Base-by-base conservation (phyloP, 2,329 filamentous ascomycete species). In the Epicoccum sorghinum region DNA sequence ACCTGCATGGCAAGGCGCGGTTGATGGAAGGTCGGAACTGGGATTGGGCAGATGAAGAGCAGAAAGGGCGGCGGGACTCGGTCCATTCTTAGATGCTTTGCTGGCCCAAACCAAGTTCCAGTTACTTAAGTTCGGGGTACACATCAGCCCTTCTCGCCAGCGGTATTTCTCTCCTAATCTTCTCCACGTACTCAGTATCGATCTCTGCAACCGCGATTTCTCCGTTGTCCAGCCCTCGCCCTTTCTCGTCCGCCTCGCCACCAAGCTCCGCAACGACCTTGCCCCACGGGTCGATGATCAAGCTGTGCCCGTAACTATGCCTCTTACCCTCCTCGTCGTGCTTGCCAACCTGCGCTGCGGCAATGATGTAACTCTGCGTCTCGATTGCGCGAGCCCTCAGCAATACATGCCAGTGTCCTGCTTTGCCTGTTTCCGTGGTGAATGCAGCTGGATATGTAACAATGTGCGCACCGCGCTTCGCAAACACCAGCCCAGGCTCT, bases 361-460 rank as follows among this genome's bases (percentile, higher is more conserved):
- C 93, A 57, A 97, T 79, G 2, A 97, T 87, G 79, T 90, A 98
- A 50, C 86, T 86, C 76, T 97, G 90, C 14, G 89, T 91, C 79
- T 97, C 93, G 56, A 97, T 91, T 8, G 93, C 93, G 41, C 93
- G 81, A 3, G 91, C 87, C 25, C 90, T 81, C 12, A 97, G 79
- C 5, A 98, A 77, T 2, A 85, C 80, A 67, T 91, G 86, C 93
- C 93, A 98, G 76, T 97, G 93, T 5, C 65, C 65, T 1, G 90
- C 90, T 52, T 80, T 82, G 0, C 93, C 93, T 0, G 93, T 97
- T 1, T 89, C 86, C 0, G 96, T 83, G 0, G 93, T 96, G 70
- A 97, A 98, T 4, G 93, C 93, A 5, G 90, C 93, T 0, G 93
- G 93, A 69, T 93, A 97, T 0, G 91, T 86, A 44, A 97, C 79